Evolutionary conservation across 805 yeast species (phyloP).

Genomic region (Lipomyces yamadae): DNA sequence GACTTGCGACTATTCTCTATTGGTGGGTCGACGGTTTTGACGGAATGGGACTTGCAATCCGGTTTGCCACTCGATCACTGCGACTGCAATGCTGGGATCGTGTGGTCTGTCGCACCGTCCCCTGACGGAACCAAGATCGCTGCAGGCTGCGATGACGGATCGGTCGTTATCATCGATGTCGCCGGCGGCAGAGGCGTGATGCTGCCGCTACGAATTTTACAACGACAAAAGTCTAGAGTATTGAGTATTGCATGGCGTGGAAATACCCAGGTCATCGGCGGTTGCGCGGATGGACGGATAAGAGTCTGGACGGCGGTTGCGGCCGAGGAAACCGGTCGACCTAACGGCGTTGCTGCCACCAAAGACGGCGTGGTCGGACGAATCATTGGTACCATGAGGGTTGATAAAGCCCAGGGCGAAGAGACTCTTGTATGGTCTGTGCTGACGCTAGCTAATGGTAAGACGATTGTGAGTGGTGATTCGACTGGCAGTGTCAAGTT

Average conservation of each 20-base stretch:
- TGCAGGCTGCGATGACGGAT: slow-evolving; percentile 95
- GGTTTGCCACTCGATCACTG: slow-evolving; percentile 74
- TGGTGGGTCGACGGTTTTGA: slow-evolving; percentile 88
- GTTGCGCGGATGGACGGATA: slow-evolving; percentile 93
- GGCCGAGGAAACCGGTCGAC: slow-evolving; percentile 37
- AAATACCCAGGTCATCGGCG: slow-evolving; percentile 74
- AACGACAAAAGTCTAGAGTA: slow-evolving; percentile 76
- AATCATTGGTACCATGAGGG: slow-evolving; percentile 82
- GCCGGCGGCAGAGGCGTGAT: slow-evolving; percentile 83
- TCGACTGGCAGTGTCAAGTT: slow-evolving; percentile 92
- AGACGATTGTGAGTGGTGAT: slow-evolving; percentile 92
- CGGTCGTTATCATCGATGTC: slow-evolving; percentile 81
- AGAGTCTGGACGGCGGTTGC: slow-evolving; percentile 72
- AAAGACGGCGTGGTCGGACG: slow-evolving; percentile 55
- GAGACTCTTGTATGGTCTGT: slow-evolving; percentile 93
- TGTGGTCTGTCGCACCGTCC: slow-evolving; percentile 83
- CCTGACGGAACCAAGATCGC: slow-evolving; percentile 67
- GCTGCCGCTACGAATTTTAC: slow-evolving; percentile 75
- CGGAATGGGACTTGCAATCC: slow-evolving; percentile 87
- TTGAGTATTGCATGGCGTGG: slow-evolving; percentile 77
- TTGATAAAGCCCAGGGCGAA: slow-evolving; percentile 84
- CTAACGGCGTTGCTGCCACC: slow-evolving; percentile 16
- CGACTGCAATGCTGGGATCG: slow-evolving; percentile 90
- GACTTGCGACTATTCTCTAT: slow-evolving; percentile 78
- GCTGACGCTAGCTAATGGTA: slow-evolving; percentile 60